Percentiles rank a stretch among this genome's conserved stretches.
phyloP scores from a whole-genome alignment of 2,329 filamentous ascomycete genomes.

The Talaromyces sp. region DNA sequence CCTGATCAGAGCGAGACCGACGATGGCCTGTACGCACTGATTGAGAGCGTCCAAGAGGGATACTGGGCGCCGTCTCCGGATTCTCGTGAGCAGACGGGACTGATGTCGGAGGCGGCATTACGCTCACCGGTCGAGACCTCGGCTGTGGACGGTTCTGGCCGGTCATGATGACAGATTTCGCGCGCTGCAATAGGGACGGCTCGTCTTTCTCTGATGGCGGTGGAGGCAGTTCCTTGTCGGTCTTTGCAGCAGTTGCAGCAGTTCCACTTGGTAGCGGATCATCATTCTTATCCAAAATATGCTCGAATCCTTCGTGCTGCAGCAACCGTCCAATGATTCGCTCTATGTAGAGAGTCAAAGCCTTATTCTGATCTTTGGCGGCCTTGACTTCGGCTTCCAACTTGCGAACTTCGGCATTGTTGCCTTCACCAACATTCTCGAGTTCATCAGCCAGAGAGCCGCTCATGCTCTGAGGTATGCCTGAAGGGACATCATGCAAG shows the following conservation, averaged over 20 bases:
- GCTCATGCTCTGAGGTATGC: constrained; percentile 47
- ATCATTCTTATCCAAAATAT: constrained; percentile 79
- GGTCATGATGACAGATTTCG: constrained; percentile 57
- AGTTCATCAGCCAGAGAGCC: constrained; percentile 82
- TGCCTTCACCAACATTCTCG: constrained; percentile 62
- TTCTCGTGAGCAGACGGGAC: constrained; percentile 44
- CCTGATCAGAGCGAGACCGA: constrained; percentile 50
- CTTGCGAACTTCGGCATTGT: constrained; percentile 57
- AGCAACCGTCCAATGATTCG: constrained; percentile 96
- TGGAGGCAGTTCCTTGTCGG: constrained; percentile 80
- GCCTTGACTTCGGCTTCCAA: constrained; percentile 77
- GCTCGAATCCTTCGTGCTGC: constrained; percentile 91
- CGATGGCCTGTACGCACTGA: constrained; percentile 44
- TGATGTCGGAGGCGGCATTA: constrained; percentile 37
- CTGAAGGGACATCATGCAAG: constrained; percentile 54
- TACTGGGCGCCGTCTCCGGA: constrained; percentile 48
- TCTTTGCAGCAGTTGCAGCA: constrained; percentile 42
- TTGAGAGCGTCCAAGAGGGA: constrained; percentile 44
- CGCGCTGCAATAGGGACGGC: constrained; percentile 55
- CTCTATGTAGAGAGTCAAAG: constrained; percentile 95
- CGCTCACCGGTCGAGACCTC: constrained; percentile 48
- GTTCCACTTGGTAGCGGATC: constrained; percentile 35
- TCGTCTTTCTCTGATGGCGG: constrained; percentile 60
- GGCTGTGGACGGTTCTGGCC: constrained; percentile 38
- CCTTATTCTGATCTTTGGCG: constrained; percentile 92